Percentiles rank a stretch among this genome's conserved stretches.
Conservation (phyloP, 2,329 filamentous ascomycete genomes). For the Trichoderma atroviride region DNA sequence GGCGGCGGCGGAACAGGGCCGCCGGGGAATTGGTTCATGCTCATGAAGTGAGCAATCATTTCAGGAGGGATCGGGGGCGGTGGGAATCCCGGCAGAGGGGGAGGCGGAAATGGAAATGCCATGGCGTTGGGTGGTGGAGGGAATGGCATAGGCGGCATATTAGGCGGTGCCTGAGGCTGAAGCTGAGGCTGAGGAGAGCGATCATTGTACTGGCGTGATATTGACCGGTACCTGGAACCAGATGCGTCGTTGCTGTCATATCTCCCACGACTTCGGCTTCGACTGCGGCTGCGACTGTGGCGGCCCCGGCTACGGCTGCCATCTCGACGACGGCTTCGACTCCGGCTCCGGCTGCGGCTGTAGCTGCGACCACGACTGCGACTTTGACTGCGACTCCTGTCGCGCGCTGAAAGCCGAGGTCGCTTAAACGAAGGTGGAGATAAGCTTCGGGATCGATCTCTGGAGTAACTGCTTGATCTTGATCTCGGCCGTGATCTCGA, state of each 20-base stretch:
- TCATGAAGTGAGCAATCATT: conserved; percentile 30
- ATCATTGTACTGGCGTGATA: conserved; percentile 3
- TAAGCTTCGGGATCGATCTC: conserved; percentile 37
- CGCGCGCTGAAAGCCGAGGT: conserved; percentile 34
- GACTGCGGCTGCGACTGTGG: conserved; percentile 20
- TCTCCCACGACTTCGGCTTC: conserved; percentile 7
- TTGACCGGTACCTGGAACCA: conserved; percentile 20
- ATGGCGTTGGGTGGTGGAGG: neutral
- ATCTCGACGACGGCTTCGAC: conserved; percentile 29
- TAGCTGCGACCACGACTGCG: conserved; percentile 35
- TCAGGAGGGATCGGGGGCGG: conserved; percentile 25
- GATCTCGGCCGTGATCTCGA: conserved; percentile 39
- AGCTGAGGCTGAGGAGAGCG: conserved; percentile 28
- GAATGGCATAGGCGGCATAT: neutral
- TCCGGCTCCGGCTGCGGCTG: conserved; percentile 23
- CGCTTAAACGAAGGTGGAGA: conserved; percentile 40
- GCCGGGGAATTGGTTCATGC: conserved; percentile 30
- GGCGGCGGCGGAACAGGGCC: conserved; percentile 18
- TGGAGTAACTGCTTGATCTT: conserved; percentile 36
- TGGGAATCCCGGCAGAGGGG: conserved; percentile 40
- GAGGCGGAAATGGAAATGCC: conserved; percentile 28
- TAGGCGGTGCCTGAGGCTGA: conserved; percentile 21
- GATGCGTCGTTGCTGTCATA: conserved; percentile 16
- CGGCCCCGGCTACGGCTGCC: conserved; percentile 26
- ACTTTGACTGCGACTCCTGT: conserved; percentile 37